Percentiles rank a stretch among this genome's conserved stretches.
phyloP scores from a whole-genome alignment of 352 stramenopile species.

The Globisporangium cylindrosporum region DNA sequence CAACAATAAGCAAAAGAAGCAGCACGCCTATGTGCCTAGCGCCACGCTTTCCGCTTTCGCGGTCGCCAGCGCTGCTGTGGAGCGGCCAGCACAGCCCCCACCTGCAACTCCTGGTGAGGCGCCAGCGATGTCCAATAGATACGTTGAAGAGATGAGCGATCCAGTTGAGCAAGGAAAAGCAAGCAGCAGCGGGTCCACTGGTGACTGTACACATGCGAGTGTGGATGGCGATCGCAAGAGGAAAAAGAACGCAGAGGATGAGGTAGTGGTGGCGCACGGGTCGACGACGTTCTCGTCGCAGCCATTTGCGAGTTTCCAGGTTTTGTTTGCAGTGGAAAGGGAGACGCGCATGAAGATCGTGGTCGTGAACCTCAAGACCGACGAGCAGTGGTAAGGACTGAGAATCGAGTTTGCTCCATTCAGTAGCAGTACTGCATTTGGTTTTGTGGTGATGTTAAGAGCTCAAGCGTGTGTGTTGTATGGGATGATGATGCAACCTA shows the following conservation, averaged over 20 bases:
- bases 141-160: neutral
- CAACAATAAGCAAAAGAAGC: no score
- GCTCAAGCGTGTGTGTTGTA: neutral
- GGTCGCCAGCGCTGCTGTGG: neutral
- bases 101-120: no score
- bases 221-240: neutral
- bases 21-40: neutral
- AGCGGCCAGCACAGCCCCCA: no score
- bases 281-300: slow-evolving; percentile 1
- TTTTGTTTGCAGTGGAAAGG: neutral
- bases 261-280: neutral
- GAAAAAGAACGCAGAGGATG: neutral
- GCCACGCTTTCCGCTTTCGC: neutral
- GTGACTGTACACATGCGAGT: no score
- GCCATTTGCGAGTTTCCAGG: neutral
- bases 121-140: no score
- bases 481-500: no score
- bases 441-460: no score
- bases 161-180: neutral
- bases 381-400: neutral
- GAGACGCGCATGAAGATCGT: neutral
- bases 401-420: neutral
- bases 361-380: neutral
- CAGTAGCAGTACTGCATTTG: neutral
- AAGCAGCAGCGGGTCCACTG: neutral